Conservation (phyloP, 768 basidiomycete genomes). For the Tephrocybe rancida region DNA sequence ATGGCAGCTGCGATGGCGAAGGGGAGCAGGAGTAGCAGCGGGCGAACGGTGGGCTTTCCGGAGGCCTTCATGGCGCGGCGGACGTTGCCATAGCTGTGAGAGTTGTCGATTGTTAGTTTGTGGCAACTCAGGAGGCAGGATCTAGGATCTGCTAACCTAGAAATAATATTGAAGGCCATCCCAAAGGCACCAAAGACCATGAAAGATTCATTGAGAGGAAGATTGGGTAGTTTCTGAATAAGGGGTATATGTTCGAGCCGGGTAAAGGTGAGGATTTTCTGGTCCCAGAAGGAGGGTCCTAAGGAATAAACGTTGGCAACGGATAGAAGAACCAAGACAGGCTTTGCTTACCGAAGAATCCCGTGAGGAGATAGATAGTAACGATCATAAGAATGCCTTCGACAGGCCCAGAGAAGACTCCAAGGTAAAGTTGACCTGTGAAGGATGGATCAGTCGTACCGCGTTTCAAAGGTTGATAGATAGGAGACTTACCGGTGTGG, state of each 20-base stretch:
- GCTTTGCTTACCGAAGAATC: slow-evolving; percentile 61
- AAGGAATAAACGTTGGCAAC: neutral
- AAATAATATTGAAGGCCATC: slow-evolving; percentile 78
- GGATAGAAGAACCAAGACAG: neutral
- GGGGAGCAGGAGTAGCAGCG: slow-evolving; percentile 78
- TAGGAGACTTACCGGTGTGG: slow-evolving; percentile 67
- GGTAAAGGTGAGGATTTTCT: slow-evolving; percentile 60
- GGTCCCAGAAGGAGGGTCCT: slow-evolving; percentile 87
- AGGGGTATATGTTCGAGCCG: slow-evolving; percentile 52
- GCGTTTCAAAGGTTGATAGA: neutral
- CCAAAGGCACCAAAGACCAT: slow-evolving; percentile 78
- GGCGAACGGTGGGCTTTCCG: slow-evolving; percentile 46
- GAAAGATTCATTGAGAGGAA: slow-evolving; percentile 84
- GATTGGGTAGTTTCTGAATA: slow-evolving; percentile 58
- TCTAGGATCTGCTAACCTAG: slow-evolving; percentile 48
- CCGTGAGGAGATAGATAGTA: slow-evolving; percentile 75
- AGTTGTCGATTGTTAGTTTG: neutral
- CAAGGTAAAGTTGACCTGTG: slow-evolving; percentile 84
- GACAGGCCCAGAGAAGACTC: slow-evolving; percentile 92
- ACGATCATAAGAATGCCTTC: slow-evolving; percentile 93
- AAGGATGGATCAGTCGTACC: neutral
- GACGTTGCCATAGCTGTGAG: slow-evolving; percentile 77
- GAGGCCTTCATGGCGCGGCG: slow-evolving; percentile 47
- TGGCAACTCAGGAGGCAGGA: neutral
- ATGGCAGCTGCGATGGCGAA: slow-evolving; percentile 72